phyloP scores from a whole-genome alignment of 2,329 filamentous ascomycete species.

The Tolypocladium pustulatum region DNA sequence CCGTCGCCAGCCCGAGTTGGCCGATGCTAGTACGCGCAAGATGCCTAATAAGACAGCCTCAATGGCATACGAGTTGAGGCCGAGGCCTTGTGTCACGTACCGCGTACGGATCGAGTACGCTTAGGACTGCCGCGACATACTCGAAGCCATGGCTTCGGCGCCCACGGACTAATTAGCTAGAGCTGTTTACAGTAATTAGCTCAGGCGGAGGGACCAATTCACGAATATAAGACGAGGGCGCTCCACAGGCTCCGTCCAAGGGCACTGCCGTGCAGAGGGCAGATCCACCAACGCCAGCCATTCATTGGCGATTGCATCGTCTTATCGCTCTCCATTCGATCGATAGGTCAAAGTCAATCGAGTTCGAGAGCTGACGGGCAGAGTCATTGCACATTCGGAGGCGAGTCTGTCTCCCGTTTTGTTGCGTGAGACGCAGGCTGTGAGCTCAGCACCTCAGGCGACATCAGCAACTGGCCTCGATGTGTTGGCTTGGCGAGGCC shows the following conservation, averaged over 20 bases:
- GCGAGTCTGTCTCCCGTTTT: background rate
- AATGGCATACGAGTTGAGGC: background rate
- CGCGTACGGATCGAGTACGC: background rate
- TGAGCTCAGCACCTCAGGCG: background rate
- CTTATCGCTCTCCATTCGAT: background rate
- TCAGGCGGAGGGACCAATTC: background rate
- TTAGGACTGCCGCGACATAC: background rate
- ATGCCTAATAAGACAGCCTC: background rate
- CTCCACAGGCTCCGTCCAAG: background rate
- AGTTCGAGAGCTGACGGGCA: background rate
- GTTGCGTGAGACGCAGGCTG: background rate
- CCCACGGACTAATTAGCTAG: background rate
- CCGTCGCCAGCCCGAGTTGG: background rate
- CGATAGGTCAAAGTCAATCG: background rate
- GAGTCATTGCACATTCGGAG: background rate
- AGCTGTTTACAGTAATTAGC: background rate
- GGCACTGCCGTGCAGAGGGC: background rate
- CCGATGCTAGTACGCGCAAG: background rate
- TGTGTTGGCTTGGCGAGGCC: background rate
- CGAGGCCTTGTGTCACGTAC: background rate
- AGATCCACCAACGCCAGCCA: background rate
- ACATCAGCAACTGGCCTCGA: background rate
- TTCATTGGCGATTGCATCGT: background rate
- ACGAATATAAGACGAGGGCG: background rate
- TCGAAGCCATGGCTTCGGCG: background rate